Evolutionary conservation across 192 early-diverging fungal genomes (phyloP).

Genomic region (Globomyces pollinis-pini): DNA sequence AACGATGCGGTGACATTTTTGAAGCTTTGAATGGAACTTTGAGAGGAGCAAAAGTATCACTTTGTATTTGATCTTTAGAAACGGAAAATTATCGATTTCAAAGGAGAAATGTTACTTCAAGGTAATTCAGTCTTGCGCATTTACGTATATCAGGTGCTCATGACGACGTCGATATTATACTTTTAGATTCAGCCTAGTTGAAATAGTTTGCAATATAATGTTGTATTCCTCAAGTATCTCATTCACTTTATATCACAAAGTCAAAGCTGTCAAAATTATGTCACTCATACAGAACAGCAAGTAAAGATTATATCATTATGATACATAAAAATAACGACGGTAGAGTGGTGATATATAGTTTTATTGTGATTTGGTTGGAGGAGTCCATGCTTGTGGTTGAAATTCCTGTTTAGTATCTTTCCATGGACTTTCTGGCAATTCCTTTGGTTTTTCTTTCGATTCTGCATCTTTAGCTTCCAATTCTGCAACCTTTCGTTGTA

Average conservation of each 20-base stretch:
- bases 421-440: too few species aligned
- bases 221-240: not conserved
- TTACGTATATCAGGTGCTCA: too few species aligned
- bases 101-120: conserved; percentile 27
- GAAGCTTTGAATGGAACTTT: conserved; percentile 46
- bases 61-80: conserved; percentile 10
- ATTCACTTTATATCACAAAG: too few species aligned
- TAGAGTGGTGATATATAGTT: too few species aligned
- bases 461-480: not conserved
- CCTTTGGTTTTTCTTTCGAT: not conserved
- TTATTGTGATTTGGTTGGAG: conserved; percentile 3
- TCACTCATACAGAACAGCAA: too few species aligned
- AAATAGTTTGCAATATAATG: conserved; percentile 9
- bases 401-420: not conserved
- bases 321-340: too few species aligned
- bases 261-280: too few species aligned
- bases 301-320: not conserved
- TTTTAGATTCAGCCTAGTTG: conserved; percentile 10
- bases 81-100: conserved; percentile 28
- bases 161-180: conserved; percentile 31
- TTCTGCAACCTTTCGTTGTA: not conserved
- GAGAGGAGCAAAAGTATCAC: conserved; percentile 39
- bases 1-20: conserved; percentile 44
- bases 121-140: too few species aligned
- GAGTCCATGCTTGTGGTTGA: not conserved